A percentile compares a stretch with the other conserved stretches of the same genome.
phyloP scores from a whole-genome alignment of 768 basidiomycete genomes.

The Kwoniella botswanensis region DNA sequence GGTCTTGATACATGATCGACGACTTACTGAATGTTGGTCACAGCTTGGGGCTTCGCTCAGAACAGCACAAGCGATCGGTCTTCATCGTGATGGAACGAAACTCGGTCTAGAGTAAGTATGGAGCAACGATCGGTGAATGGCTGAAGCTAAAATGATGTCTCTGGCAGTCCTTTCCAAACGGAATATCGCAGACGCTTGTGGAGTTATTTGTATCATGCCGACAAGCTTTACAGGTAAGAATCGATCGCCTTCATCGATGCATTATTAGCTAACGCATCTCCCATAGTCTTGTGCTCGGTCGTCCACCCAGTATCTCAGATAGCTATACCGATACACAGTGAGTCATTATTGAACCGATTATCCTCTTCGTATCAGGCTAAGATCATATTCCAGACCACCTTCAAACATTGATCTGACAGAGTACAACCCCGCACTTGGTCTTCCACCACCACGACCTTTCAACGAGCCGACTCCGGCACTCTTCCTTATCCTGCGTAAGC shows the following conservation, averaged over 20 bases:
- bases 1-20: slow-evolving; percentile 59
- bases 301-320: slow-evolving; percentile 82
- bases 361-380: neutral
- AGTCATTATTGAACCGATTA: slow-evolving; percentile 11
- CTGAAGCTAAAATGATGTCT: neutral
- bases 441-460: slow-evolving; percentile 46
- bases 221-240: slow-evolving; percentile 65
- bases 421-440: slow-evolving; percentile 37
- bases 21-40: slow-evolving; percentile 93
- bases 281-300: slow-evolving; percentile 80
- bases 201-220: slow-evolving; percentile 84
- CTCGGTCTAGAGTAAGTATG: slow-evolving; percentile 66
- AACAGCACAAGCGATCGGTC: slow-evolving; percentile 89
- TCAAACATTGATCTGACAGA: slow-evolving; percentile 62
- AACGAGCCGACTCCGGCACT: slow-evolving; percentile 80
- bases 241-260: neutral
- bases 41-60: slow-evolving; percentile 90
- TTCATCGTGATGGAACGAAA: slow-evolving; percentile 84
- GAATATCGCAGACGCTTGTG: slow-evolving; percentile 91
- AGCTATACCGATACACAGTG: slow-evolving; percentile 75
- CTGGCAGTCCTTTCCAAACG: slow-evolving; percentile 66
- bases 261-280: too few species aligned
- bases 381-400: slow-evolving; percentile 58
- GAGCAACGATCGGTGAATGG: neutral
- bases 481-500: slow-evolving; percentile 84